Base-by-base conservation (phyloP, 768 basidiomycete genomes). In the Russula brevipes region DNA sequence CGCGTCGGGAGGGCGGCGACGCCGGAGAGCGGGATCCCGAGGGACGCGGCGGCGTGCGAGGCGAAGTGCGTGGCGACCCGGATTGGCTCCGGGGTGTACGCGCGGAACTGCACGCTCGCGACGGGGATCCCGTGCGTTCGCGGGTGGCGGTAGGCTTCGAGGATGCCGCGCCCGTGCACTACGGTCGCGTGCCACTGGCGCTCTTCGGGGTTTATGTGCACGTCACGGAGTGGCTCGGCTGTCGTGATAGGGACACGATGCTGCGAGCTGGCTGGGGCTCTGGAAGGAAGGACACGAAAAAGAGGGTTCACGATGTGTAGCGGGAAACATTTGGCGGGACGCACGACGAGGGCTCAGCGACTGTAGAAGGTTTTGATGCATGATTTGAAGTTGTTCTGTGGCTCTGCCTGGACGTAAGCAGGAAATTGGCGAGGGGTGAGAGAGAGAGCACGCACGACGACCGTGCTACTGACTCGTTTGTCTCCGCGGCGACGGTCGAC, bases 21-120 rank as follows among this genome's bases (percentile, higher is more conserved):
- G 17, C 80, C 78, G 3, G 91, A 87, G 39, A 82, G 78, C 1
- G 94, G 92, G 49, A 96, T 90, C 17, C 83, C 88, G 46, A 98
- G 81, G 1, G 91, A 85, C n/a, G 85, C 78, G 0, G 95, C 95
- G 0, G 92, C 86, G 68, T 95, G 94, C 0, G 83, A 73, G 0
- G 87, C 87, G 68, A 98, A 95, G 72, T 91, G 87, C 5, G 87
- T 82, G 75, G 89, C 95, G 64, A 94, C 82, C 69, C 85, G 82
- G 54, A 98, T 84, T 8, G 83, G 80, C 42, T 76, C 72, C 14
- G 81, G 76, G 70, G 85, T 79, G 77, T 95, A 84, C 1, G 92
- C 85, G 54, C 91, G 88, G 73, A 98, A 83, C 70, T 94, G 91
- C 63, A 98, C 79, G 54, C 80, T 79, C 3, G 92, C 94, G 68